Percentiles rank a stretch among this genome's conserved stretches.
phyloP scores from a whole-genome alignment of 1,139 yeast species.

The Geotrichum australiense region DNA sequence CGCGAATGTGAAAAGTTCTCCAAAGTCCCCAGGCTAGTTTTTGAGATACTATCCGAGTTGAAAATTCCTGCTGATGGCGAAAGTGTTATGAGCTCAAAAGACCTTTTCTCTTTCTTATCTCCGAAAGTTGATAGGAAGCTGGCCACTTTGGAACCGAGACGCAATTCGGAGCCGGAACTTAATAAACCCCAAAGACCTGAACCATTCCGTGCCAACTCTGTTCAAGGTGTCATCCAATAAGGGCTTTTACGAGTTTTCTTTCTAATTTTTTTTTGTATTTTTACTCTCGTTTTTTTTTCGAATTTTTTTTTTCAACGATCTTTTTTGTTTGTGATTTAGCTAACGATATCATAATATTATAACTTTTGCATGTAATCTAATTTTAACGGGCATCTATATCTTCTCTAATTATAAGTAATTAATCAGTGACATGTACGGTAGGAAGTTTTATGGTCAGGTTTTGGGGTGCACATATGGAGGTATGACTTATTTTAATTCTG shows the following conservation, averaged over 20 bases:
- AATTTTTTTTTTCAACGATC: background rate
- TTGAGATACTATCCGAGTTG: background rate
- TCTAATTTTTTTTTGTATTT: background rate
- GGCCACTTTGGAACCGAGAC: constrained; percentile 3
- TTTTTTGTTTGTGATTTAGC: background rate
- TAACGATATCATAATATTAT: no score
- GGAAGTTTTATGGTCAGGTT: no score
- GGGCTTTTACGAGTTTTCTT: background rate
- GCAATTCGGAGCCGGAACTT: constrained; percentile 4
- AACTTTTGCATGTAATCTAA: no score
- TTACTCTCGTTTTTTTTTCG: background rate
- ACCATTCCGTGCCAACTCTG: constrained; percentile 3
- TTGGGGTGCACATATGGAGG: no score
- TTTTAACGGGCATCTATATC: no score
- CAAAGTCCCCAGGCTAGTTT: constrained; percentile 54
- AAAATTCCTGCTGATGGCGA: background rate
- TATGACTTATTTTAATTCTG: no score
- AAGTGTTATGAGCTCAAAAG: no score
- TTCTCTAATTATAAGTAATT: no score
- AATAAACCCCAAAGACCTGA: constrained; percentile 2
- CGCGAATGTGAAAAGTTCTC: constrained; percentile 77
- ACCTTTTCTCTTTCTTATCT: no score
- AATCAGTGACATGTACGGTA: no score
- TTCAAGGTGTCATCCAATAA: constrained; percentile 1
- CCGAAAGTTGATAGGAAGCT: no score